Evolutionary conservation across 169 alveolate species (phyloP), one percentile per base, ranked within the genome.

Genomic region (Neospora caninum): DNA sequence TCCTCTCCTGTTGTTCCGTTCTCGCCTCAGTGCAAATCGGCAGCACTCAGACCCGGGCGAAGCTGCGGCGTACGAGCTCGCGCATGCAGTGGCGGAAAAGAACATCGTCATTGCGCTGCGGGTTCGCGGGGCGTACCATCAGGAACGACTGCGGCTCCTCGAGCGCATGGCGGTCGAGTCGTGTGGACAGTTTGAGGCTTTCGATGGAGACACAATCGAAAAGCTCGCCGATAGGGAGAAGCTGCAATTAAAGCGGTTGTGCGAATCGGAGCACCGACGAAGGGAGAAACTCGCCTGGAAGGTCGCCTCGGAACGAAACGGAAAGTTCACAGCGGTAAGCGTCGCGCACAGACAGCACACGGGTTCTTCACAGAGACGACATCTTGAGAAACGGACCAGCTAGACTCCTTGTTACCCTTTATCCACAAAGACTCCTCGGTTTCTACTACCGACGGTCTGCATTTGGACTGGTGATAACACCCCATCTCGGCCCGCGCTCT

Each of bases 181-280:
- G 16, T 73, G 82, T 34, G 93, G 93, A 22, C 93, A 91, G n/a
- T 73, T 91, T 39, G 93, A 70, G 58, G 93, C 93, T 29, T 91
- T 91, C 53, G 88, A 91, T 42, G 88, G 41, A 43, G 88, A 69
- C 29, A 69, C 88, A 16, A 83, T 91, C 6, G 70, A 39, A 38
- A 91, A 91, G 36, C 88, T 91, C 27, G 64, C 93, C 0, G 93
- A 91, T 69, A 29, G 39, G 31, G 93, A 91, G 36, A 69, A 43
- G 80, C 78, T 45, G 53, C 49, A 69, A 31, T 49, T 91, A 0
- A 91, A 73, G 45, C 69, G 67, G 7, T 41, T 80, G 58, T 91
- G 93, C 88, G 88, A 80, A 41, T 73, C 54, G 38, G 93, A 91
- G 53, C 88, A 69, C 70, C 4, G 54, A 29, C 67, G 93, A 13